Evolutionary conservation across 148 eudicot species (phyloP).

Genomic region (Polygonum maritimum): DNA sequence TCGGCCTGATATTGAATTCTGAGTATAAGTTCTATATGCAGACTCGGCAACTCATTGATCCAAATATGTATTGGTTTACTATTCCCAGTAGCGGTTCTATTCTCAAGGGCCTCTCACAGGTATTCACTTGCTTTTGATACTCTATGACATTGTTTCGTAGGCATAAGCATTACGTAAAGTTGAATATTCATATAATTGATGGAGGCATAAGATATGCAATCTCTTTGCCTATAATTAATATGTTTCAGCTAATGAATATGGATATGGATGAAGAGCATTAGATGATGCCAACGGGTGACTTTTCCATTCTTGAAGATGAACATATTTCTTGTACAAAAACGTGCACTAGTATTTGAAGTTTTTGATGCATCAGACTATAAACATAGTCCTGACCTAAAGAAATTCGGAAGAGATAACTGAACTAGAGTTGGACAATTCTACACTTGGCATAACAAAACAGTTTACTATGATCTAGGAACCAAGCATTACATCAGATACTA

Average conservation of each 20-base stretch:
- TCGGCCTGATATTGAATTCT: neutral
- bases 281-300: neutral
- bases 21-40: slow-evolving; percentile 10
- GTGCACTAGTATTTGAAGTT: neutral
- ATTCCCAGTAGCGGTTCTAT: slow-evolving; percentile 81
- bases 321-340: neutral
- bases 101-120: slow-evolving; percentile 91
- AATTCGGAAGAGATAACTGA: neutral
- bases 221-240: neutral
- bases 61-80: slow-evolving; percentile 86
- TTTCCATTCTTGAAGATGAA: neutral
- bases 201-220: neutral
- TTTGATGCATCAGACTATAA: neutral
- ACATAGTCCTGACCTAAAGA: neutral
- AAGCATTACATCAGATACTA: neutral
- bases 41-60: slow-evolving; percentile 95
- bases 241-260: neutral
- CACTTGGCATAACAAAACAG: neutral
- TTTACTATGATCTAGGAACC: neutral
- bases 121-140: slow-evolving; percentile 17
- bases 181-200: neutral
- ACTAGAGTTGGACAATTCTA: neutral
- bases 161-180: neutral
- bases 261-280: neutral
- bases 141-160: neutral